phyloP scores from a whole-genome alignment of 345 rosid species.

The Lumnitzera littorea region DNA sequence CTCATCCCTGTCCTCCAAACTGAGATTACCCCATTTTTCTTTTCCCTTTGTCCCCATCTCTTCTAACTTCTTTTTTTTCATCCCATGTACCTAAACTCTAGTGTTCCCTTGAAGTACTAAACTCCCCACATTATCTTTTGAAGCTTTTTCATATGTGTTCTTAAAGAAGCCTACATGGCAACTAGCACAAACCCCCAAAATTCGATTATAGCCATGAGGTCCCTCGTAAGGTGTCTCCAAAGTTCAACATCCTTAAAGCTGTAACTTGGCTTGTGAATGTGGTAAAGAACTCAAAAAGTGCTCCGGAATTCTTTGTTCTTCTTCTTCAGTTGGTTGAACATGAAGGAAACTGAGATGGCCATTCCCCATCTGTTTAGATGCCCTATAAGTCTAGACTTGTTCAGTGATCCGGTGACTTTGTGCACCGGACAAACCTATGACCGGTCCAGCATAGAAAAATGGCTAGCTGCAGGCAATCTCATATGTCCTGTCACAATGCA shows the following conservation, averaged over 20 bases:
- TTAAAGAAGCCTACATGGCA: too few species aligned
- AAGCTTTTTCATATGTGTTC: too few species aligned
- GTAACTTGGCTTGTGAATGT: too few species aligned
- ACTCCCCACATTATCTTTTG: too few species aligned
- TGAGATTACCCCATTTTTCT: not conserved
- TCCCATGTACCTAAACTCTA: not conserved
- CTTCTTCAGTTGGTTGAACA: not conserved
- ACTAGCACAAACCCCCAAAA: too few species aligned
- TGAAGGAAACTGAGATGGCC: constrained; percentile 21
- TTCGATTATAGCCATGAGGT: too few species aligned
- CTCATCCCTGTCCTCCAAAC: constrained; percentile 11
- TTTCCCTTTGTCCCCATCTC: not conserved
- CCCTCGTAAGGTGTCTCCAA: too few species aligned
- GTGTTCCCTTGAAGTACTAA: not conserved
- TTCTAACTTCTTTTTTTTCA: not conserved
- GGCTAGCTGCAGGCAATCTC: constrained; percentile 54
- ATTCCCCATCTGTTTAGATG: constrained; percentile 55
- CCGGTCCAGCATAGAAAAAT: constrained; percentile 51
- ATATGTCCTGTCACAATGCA: constrained; percentile 79
- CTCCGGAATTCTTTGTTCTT: not conserved
- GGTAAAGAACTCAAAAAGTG: too few species aligned
- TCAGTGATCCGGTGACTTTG: constrained; percentile 63
- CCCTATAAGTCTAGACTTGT: constrained; percentile 59
- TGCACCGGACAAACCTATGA: constrained; percentile 75
- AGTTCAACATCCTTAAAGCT: too few species aligned